Evolutionary conservation across 208 protist genomes (phyloP).

Genomic region (Wallacemonas rigidus): DNA sequence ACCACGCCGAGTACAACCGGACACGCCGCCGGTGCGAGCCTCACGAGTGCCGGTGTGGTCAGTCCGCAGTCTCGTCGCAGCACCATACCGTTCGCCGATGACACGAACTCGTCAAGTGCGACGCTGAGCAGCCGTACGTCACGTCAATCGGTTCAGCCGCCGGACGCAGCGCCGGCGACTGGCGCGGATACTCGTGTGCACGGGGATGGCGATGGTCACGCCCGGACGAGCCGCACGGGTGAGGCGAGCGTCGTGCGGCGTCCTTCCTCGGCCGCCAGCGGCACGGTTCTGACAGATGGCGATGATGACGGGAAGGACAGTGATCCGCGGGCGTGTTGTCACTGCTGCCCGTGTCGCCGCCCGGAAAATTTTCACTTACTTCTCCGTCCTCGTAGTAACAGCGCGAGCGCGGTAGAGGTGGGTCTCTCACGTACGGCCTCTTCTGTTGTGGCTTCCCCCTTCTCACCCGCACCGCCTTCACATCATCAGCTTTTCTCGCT

Average conservation of each 20-base stretch:
- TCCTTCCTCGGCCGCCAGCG: not conserved
- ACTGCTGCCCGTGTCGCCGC: conserved; percentile 50
- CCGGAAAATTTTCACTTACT: conserved; percentile 45
- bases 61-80: conserved; percentile 17
- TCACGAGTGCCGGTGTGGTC: not conserved
- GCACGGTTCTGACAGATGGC: not conserved
- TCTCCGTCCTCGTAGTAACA: conserved; percentile 5
- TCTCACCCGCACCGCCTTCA: not conserved
- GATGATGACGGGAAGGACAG: conserved; percentile 15
- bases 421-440: too few species aligned
- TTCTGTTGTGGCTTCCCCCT: too few species aligned
- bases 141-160: not conserved
- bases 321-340: conserved; percentile 33
- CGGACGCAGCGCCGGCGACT: not conserved
- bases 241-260: not conserved
- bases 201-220: too few species aligned
- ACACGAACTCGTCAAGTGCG: not conserved
- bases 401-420: not conserved
- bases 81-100: conserved; percentile 16
- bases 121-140: conserved; percentile 3
- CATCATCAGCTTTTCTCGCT: conserved; percentile 10
- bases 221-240: too few species aligned
- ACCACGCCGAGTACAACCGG: not conserved
- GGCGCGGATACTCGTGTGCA: not conserved
- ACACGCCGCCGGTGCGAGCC: not conserved